Evolutionary conservation across 2,329 filamentous ascomycete species (phyloP).

Genomic region (Pseudogymnoascus sp.): DNA sequence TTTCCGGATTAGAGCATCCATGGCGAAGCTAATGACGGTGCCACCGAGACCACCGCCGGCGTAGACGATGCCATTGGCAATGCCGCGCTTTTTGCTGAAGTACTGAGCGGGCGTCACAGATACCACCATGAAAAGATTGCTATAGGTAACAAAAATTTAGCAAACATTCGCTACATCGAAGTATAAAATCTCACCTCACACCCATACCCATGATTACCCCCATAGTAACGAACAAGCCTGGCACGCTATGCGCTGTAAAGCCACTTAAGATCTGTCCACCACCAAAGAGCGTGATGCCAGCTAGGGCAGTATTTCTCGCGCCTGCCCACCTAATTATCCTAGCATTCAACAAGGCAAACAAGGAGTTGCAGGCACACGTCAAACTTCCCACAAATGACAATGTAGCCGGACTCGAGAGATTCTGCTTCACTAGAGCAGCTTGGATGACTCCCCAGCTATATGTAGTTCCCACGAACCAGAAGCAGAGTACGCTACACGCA

Average conservation of each 20-base stretch:
- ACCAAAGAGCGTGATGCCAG: slow-evolving; percentile 45
- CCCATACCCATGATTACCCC: slow-evolving; percentile 43
- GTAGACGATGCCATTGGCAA: slow-evolving; percentile 49
- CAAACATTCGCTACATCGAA: not conserved
- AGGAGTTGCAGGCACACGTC: slow-evolving; percentile 41
- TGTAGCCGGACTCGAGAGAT: slow-evolving; percentile 42
- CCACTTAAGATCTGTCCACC: slow-evolving; percentile 41
- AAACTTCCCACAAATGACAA: slow-evolving; percentile 54
- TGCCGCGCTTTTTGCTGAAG: slow-evolving; percentile 45
- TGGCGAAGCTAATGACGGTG: slow-evolving; percentile 42
- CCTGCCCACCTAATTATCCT: slow-evolving; percentile 45
- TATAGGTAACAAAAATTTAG: slow-evolving; percentile 4
- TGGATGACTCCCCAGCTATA: slow-evolving; percentile 58
- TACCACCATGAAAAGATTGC: slow-evolving; percentile 30
- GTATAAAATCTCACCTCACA: slow-evolving; percentile 26
- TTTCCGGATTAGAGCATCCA: slow-evolving; percentile 40
- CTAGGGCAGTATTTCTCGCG: slow-evolving; percentile 37
- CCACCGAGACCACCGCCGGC: slow-evolving; percentile 50
- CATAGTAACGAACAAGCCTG: slow-evolving; percentile 41
- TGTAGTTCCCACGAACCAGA: slow-evolving; percentile 49
- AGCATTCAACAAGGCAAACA: slow-evolving; percentile 45
- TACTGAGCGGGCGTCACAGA: slow-evolving; percentile 46
- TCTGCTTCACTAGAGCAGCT: slow-evolving; percentile 43
- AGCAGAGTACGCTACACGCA: slow-evolving; percentile 44
- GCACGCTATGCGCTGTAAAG: slow-evolving; percentile 39